Percentiles rank a stretch among this genome's conserved stretches.
Evolutionary conservation across 768 basidiomycete genomes (phyloP).

Genomic region (Termitomyces sp.): DNA sequence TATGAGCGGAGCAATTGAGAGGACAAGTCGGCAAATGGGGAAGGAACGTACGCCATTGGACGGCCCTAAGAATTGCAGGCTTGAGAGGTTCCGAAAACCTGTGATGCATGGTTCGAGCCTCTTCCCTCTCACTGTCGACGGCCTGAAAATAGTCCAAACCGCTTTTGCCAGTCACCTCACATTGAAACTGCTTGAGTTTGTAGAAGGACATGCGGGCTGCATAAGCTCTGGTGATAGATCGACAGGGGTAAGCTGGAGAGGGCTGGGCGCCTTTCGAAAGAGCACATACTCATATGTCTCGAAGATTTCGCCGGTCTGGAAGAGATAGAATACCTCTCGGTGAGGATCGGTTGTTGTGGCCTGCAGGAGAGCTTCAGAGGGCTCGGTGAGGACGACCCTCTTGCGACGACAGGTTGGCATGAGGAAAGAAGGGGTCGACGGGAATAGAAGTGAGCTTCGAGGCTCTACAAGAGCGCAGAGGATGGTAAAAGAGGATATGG

Average conservation of each 20-base stretch:
- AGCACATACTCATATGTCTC: constrained; percentile 85
- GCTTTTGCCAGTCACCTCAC: constrained; percentile 94
- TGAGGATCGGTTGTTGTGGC: constrained; percentile 57
- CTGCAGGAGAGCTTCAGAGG: constrained; percentile 63
- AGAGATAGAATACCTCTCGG: constrained; percentile 85
- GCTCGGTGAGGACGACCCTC: constrained; percentile 83
- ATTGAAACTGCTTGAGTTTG: constrained; percentile 90
- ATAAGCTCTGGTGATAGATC: constrained; percentile 50
- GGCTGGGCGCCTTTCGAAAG: constrained; percentile 19
- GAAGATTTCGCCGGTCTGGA: constrained; percentile 96
- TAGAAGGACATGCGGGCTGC: constrained; percentile 93
- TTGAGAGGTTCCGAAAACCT: constrained; percentile 93
- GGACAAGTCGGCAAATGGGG: constrained; percentile 13
- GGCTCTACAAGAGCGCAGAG: constrained; percentile 14
- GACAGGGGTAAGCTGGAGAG: constrained; percentile 15
- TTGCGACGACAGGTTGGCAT: constrained; percentile 91
- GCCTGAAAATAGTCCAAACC: constrained; percentile 94
- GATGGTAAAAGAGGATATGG: constrained; percentile 9
- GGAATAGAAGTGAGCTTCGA: constrained; percentile 14
- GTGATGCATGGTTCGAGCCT: constrained; percentile 83
- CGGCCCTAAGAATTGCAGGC: constrained; percentile 81
- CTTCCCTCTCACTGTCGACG: constrained; percentile 83
- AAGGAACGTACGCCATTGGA: constrained; percentile 89
- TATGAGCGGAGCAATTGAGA: constrained; percentile 27
- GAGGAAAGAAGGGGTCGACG: constrained; percentile 17